phyloP scores from a whole-genome alignment of 2,329 filamentous ascomycete species.

The Xenosphaeropsis pyriputrescens region DNA sequence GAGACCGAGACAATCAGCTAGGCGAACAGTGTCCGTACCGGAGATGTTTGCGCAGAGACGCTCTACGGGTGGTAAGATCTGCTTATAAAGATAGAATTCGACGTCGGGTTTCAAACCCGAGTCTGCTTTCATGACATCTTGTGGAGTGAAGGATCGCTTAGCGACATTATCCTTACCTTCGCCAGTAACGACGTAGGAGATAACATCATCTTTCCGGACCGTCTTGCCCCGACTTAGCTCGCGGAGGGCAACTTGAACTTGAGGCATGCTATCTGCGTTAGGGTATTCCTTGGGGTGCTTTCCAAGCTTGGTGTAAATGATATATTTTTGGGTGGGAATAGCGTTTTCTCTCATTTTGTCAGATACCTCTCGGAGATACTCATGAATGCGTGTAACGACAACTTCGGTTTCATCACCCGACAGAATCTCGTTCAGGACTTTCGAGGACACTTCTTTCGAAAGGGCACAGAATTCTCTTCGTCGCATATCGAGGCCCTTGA shows the following conservation, averaged over 20 bases:
- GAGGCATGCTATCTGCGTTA: constrained; percentile 88
- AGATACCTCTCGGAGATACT: constrained; percentile 76
- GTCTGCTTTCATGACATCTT: constrained; percentile 69
- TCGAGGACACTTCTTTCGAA: constrained; percentile 86
- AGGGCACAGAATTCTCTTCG: constrained; percentile 91
- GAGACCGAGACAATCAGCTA: constrained; percentile 87
- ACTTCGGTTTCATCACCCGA: constrained; percentile 86
- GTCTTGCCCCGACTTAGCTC: constrained; percentile 77
- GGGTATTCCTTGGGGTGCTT: constrained; percentile 90
- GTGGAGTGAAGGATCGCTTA: constrained; percentile 77
- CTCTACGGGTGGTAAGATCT: constrained; percentile 95
- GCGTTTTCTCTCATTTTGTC: constrained; percentile 70
- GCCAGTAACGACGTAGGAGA: constrained; percentile 85
- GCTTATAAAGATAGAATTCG: constrained; percentile 97
- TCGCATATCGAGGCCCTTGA: constrained; percentile 97
- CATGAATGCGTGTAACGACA: constrained; percentile 80
- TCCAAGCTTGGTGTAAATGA: constrained; percentile 94
- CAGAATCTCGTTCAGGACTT: constrained; percentile 84
- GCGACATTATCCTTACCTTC: constrained; percentile 51
- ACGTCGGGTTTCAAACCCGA: constrained; percentile 71
- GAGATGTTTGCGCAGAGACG: constrained; percentile 92
- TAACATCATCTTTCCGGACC: constrained; percentile 87
- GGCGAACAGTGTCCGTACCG: constrained; percentile 76
- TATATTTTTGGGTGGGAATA: constrained; percentile 75
- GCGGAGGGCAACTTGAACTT: constrained; percentile 86